Conservation (phyloP, 2,329 filamentous ascomycete species). For the Sarocladium kiliense region DNA sequence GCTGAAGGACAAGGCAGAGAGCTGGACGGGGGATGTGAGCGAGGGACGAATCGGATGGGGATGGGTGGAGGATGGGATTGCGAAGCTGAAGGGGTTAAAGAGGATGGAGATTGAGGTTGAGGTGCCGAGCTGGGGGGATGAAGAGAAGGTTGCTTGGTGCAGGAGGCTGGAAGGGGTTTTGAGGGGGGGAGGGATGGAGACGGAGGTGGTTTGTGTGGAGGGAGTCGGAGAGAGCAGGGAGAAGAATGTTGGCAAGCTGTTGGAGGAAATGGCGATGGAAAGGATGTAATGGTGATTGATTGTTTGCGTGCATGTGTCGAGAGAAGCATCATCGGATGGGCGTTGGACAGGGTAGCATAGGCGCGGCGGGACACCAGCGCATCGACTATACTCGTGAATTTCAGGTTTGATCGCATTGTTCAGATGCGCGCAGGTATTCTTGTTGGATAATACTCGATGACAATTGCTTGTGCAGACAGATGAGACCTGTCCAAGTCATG, state of each 20-base stretch:
- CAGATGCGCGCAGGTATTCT: no score
- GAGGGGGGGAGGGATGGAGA: constrained; percentile 7
- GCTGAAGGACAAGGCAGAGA: constrained; percentile 13
- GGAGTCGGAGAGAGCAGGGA: constrained; percentile 17
- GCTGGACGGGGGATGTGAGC: constrained; percentile 14
- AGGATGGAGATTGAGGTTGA: constrained; percentile 36
- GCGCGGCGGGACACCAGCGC: no score
- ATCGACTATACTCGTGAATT: no score
- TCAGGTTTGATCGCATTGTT: no score
- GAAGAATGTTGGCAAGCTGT: not conserved
- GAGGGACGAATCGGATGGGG: not conserved
- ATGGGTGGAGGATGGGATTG: constrained; percentile 24
- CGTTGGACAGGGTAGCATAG: no score
- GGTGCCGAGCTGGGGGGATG: constrained; percentile 22
- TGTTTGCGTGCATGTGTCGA: not conserved
- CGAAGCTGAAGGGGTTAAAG: constrained; percentile 24
- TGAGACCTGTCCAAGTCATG: no score
- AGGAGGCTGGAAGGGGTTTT: not conserved
- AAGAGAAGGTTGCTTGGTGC: constrained; percentile 10
- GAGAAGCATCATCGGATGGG: no score
- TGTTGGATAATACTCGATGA: no score
- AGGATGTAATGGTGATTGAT: not conserved
- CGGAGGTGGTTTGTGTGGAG: constrained; percentile 20
- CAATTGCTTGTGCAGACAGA: no score
- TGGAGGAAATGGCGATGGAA: constrained; percentile 14